Evolutionary conservation across 2,329 filamentous ascomycete genomes (phyloP), one percentile per base, ranked within the genome.

Genomic region (Fusarium sp.): DNA sequence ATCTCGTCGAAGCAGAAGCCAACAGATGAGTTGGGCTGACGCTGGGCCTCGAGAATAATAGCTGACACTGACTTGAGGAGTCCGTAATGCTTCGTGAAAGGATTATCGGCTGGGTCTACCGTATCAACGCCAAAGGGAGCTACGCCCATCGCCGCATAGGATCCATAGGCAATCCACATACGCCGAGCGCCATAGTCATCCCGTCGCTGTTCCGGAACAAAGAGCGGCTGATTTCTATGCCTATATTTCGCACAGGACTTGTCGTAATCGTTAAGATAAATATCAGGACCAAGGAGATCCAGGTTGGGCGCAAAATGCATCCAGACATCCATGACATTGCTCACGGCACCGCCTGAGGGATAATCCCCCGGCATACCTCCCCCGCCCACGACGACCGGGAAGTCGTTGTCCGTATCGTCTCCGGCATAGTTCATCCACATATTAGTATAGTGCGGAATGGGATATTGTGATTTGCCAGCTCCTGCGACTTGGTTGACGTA

Each of bases 121-220:
- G 68, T 73, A 31, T 73, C 71, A 13, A 72, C 60, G 4, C 65
- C 71, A 22, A 73, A 73, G 0, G 71, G 71, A 4, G 58, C 53
- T 2, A 50, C 50, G 1, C 71, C 68, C 9, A 73, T 12, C 0
- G 71, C 69, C 3, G 31, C 57, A 38, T 62, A 22, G 8, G 58
- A 55, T 7, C 65, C 69, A 15, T 58, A 62, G 8, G 71, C 82
- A 2, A 77, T 50, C 82, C 82, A 85, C n/a, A 83, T 75, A 14
- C 83, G 75, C 9, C 82, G 74, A 2, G 79, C 81, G 1, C 83
- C 83, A 39, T 80, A 79, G 14, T 83, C 83, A 58, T 86, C 84
- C 17, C 84, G 77, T 11, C 83, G 78, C 70, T 86, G 84, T 75
- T 86, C 85, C 0, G 85, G 85, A 55, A 86, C 84, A 66, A 86